Evolutionary conservation across 208 protist species (phyloP).

Genomic region (Acanthamoeba sp.): DNA sequence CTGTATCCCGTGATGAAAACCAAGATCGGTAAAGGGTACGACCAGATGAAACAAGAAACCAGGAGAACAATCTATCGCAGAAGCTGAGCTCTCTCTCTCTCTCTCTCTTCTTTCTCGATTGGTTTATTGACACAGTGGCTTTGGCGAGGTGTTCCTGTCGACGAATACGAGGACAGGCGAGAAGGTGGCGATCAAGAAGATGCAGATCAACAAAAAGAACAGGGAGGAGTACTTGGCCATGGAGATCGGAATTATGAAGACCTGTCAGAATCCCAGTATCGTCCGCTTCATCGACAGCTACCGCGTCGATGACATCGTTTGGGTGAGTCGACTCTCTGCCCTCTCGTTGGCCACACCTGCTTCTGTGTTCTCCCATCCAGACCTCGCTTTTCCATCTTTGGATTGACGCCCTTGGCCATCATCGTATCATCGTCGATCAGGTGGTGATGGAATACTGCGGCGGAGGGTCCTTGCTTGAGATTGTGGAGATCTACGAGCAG

Average conservation of each 20-base stretch:
- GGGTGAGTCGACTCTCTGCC: neutral
- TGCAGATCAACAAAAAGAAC: slow-evolving; percentile 86
- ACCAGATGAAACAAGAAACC: no score
- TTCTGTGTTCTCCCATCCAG: no score
- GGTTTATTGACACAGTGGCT: slow-evolving; percentile 61
- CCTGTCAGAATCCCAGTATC: slow-evolving; percentile 85
- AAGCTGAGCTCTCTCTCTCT: neutral
- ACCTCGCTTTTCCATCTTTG: neutral
- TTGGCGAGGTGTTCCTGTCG: slow-evolving; percentile 86
- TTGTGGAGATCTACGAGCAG: slow-evolving; percentile 82
- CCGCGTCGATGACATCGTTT: slow-evolving; percentile 73
- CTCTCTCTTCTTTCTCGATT: neutral
- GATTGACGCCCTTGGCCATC: neutral
- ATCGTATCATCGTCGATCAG: slow-evolving; percentile 62
- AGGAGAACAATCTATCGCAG: no score
- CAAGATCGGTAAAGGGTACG: slow-evolving; percentile 86
- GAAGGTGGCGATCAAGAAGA: slow-evolving; percentile 89
- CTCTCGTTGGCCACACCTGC: neutral
- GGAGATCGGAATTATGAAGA: slow-evolving; percentile 89
- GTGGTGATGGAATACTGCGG: slow-evolving; percentile 89
- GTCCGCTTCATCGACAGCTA: slow-evolving; percentile 89
- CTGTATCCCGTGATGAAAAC: slow-evolving; percentile 72
- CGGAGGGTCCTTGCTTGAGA: slow-evolving; percentile 85
- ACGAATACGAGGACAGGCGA: slow-evolving; percentile 73
- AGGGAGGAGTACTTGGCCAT: slow-evolving; percentile 86